Base-by-base conservation (phyloP, 257 asterid species). In the Przewalskia tangutica region DNA sequence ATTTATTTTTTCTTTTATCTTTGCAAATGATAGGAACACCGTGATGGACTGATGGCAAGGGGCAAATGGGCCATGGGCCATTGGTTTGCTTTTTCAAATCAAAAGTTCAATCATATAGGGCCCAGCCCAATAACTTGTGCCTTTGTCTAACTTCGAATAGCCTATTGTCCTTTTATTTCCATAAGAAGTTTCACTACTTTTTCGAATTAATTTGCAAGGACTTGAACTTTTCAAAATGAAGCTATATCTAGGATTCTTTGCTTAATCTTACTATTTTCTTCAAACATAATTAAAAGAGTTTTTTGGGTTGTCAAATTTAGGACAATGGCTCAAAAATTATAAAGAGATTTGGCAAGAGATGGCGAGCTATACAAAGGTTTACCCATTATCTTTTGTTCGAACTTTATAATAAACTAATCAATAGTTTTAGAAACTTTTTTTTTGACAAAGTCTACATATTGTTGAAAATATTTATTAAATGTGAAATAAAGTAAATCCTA, bases 61-160 rank as follows among this genome's bases (percentile, higher is more conserved):
- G n/a, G n/a, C n/a, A n/a, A n/a, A n/a, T n/a, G n/a, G n/a, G n/a
- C n/a, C n/a, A n/a, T n/a, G n/a, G n/a, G n/a, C 66, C 82, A 13
- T 82, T 23, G 2, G 10, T 32, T 63, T 40, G 5, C 81, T 14
- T 81, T 56, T 46, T 50, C 16, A 10, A 11, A 70, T 16, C 81
- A 71, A 51, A 23, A 67, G 34, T 60, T 81, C 60, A 58, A 58
- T 63, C 66, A 20, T 6, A 8, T n/a, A 23, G 68, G 84, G 83
- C 71, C 85, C 86, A 81, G 82, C 84, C 86, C 86, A 87, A 79
- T 77, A 70, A 78, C n/a, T 17, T 64, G 51, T 17, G 51, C 71
- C 63, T 73, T 73, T 64, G 44, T 32, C 20, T 4, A 73, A 82
- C 79, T 59, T 79, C 48, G 36, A 46, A 48, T 17, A 36, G 20